Evolutionary conservation across 345 rosid genomes (phyloP).

Genomic region (Mercurialis annua): DNA sequence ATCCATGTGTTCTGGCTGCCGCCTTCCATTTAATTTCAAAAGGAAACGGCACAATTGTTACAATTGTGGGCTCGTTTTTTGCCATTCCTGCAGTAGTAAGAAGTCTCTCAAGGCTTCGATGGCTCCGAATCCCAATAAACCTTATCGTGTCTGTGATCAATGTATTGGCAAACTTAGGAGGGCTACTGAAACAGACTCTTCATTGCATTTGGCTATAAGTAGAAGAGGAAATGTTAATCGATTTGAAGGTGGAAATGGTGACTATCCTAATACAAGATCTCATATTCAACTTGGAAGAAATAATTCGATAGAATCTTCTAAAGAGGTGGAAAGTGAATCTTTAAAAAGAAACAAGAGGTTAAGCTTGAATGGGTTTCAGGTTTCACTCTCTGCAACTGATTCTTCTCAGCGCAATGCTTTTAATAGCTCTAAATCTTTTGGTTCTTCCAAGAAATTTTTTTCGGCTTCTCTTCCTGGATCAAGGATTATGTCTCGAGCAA

Average conservation of each 20-base stretch:
- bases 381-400: constrained; percentile 15
- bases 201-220: constrained; percentile 28
- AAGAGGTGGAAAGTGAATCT: constrained; percentile 16
- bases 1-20: constrained; percentile 52
- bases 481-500: constrained; percentile 14
- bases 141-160: constrained; percentile 62
- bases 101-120: constrained; percentile 59
- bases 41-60: constrained; percentile 74
- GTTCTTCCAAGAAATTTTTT: constrained; percentile 12
- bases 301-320: constrained; percentile 23
- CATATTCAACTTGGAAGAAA: constrained; percentile 31
- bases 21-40: constrained; percentile 44
- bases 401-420: constrained; percentile 14
- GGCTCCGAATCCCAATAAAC: constrained; percentile 56
- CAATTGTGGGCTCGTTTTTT: constrained; percentile 59
- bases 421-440: constrained; percentile 32
- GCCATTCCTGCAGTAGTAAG: constrained; percentile 54
- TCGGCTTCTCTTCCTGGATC: constrained; percentile 16
- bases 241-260: constrained; percentile 35
- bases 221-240: constrained; percentile 43
- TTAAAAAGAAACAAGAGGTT: constrained; percentile 22
- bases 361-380: constrained; percentile 15
- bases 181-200: constrained; percentile 29
- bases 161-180: constrained; percentile 51
- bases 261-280: constrained; percentile 26